Evolutionary conservation across 1,139 yeast species (phyloP).

Genomic region (Suhomyces choctaworum): DNA sequence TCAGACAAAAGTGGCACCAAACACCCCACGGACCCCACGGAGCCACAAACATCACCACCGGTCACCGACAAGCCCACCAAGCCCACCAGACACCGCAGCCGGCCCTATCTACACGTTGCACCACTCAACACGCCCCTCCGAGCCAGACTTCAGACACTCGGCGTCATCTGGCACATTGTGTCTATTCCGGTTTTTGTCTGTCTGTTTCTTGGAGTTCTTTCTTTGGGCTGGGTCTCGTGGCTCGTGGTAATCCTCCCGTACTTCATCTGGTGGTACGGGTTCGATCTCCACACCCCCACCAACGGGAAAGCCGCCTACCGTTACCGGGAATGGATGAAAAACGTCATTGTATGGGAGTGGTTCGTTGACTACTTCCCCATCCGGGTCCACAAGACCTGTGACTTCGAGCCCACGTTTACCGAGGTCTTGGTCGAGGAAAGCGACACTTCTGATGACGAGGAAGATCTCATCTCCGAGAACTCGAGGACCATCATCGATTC

Average conservation of each 20-base stretch:
- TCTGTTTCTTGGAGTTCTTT: slow-evolving; percentile 52
- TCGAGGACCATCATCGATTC: slow-evolving; percentile 40
- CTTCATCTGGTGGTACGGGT: slow-evolving; percentile 58
- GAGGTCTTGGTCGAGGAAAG: slow-evolving; percentile 28
- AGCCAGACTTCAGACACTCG: slow-evolving; percentile 67
- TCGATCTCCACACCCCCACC: slow-evolving; percentile 63
- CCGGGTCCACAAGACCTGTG: slow-evolving; percentile 65
- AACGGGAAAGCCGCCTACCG: slow-evolving; percentile 69
- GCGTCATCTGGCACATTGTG: slow-evolving; percentile 75
- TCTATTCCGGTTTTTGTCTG: slow-evolving; percentile 63
- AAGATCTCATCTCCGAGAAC: slow-evolving; percentile 43
- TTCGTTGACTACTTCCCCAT: slow-evolving; percentile 84
- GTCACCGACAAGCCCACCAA: no score
- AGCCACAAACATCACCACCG: no score
- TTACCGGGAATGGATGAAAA: slow-evolving; percentile 58
- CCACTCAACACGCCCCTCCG: slow-evolving; percentile 57
- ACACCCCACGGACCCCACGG: not conserved
- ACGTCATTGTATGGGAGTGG: slow-evolving; percentile 65
- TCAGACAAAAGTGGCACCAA: no score
- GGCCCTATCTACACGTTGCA: slow-evolving; percentile 40
- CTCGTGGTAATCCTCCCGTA: slow-evolving; percentile 54
- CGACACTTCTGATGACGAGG: slow-evolving; percentile 40
- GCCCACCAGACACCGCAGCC: no score
- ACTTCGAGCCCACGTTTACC: slow-evolving; percentile 74
- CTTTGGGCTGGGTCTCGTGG: slow-evolving; percentile 76